Conservation (phyloP, 2,329 filamentous ascomycete species). For the Xylaria hypoxylon region DNA sequence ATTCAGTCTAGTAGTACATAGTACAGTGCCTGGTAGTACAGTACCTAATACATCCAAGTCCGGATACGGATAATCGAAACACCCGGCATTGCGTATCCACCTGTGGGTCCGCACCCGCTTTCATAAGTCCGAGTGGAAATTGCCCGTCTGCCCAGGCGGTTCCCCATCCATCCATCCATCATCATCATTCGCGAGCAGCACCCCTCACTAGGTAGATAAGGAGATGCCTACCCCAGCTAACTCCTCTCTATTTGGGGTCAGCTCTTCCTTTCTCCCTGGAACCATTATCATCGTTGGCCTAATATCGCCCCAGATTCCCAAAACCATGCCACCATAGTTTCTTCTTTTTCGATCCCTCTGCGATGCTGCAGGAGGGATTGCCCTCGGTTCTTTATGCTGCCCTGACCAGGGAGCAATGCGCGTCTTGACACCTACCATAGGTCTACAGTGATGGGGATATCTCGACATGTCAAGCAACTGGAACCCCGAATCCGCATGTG, state of each 20-base stretch:
- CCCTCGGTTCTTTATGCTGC: not conserved
- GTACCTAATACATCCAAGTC: not conserved
- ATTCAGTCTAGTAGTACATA: too few relatives aligned
- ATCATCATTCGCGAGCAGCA: conserved; percentile 1
- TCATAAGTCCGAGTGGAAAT: conserved; percentile 1
- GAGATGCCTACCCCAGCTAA: not conserved
- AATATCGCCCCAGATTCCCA: not conserved
- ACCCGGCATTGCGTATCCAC: conserved; percentile 19
- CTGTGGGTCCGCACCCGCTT: conserved; percentile 10
- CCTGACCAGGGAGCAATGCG: not conserved
- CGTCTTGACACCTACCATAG: not conserved
- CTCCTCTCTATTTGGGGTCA: not conserved
- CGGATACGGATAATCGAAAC: conserved; percentile 16
- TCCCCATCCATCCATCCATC: conserved; percentile 3
- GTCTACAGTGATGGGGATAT: not conserved
- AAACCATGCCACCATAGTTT: conserved; percentile 26
- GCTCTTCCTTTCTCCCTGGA: not conserved
- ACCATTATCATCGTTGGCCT: not conserved
- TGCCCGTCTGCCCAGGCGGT: conserved; percentile 5
- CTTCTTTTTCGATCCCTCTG: conserved; percentile 5
- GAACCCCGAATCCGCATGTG: not conserved
- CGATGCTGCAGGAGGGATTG: conserved; percentile 7
- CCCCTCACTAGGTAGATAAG: conserved; percentile 16
- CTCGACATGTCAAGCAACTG: not conserved
- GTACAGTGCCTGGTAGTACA: not conserved